Evolutionary conservation across 1,139 yeast genomes (phyloP), one percentile per base, ranked within the genome.

Genomic region (Hansenula sp.): DNA sequence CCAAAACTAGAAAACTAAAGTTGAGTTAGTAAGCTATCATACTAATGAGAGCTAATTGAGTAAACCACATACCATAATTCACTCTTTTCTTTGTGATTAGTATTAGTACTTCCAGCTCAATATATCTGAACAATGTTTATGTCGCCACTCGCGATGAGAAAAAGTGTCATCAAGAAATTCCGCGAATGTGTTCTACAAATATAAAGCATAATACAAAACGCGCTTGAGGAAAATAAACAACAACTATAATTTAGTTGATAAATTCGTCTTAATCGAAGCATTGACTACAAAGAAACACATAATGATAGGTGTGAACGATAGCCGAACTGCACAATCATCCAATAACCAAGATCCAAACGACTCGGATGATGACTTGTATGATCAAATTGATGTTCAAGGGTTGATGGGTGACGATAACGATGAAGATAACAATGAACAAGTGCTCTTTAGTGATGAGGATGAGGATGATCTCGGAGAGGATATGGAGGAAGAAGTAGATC

Each of bases 1-100:
- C 59, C 60, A 41, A 64, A 63, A 14, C 67, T 62, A 8, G 69
- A 64, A 52, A 68, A 71, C 57, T 44, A 18, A 16, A 19, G 5
- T 13, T 2, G 5, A 5, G 34, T 44, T 32, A 28, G 33, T 20
- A 28, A 9, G 6, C 10, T 7, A 4, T 12, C 12, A 3, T 4
- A 2, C 19, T 18, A 18, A 3, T 18, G 12, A 3, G 6, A 5
- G 7, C 6, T 4, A 11, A n/a, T n/a, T 6, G 18, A 11, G 12
- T 4, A 12, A 12, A 9, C 7, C n/a, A 31, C 33, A 14, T 14
- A 31, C 33, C 33, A 31, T 31, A 5, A 4, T 31, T 6, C 2
- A 18, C 12, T 21, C 24, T 21, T 21, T 21, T 21, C 9, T 21
- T 21, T 6, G 9, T 21, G 6, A 21, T 21, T n/a, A n/a, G n/a